Evolutionary conservation across 2,329 filamentous ascomycete genomes (phyloP).

Genomic region (Fusarium solani-melongenae): DNA sequence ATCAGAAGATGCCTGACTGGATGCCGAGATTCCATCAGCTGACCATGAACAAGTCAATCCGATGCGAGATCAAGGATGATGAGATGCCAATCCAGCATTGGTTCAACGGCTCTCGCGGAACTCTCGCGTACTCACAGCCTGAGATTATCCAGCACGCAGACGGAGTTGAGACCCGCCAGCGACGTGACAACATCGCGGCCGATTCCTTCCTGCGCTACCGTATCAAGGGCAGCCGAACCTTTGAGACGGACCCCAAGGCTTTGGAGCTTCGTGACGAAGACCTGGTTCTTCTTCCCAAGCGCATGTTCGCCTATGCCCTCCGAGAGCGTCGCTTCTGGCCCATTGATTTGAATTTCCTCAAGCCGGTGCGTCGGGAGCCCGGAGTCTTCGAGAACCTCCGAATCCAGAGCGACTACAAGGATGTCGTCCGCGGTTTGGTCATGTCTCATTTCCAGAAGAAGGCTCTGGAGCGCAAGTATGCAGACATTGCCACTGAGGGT

Average conservation of each 20-base stretch:
- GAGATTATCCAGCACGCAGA: constrained; percentile 52
- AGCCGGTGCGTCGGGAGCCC: constrained; percentile 49
- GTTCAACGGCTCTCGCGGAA: constrained; percentile 45
- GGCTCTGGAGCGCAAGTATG: constrained; percentile 48
- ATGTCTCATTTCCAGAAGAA: constrained; percentile 56
- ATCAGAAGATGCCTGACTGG: constrained; percentile 53
- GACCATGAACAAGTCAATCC: constrained; percentile 45
- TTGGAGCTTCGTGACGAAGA: constrained; percentile 44
- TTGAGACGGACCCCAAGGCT: constrained; percentile 48
- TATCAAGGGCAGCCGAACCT: constrained; percentile 49
- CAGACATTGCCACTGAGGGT: constrained; percentile 42
- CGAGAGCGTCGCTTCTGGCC: constrained; percentile 53
- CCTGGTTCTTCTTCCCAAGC: constrained; percentile 52
- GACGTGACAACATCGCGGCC: constrained; percentile 49
- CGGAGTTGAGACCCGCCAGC: constrained; percentile 51
- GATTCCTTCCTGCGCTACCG: constrained; percentile 51
- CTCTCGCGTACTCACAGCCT: constrained; percentile 47
- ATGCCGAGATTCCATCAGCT: constrained; percentile 47
- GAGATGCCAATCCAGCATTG: constrained; percentile 53
- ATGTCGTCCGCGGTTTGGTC: constrained; percentile 54
- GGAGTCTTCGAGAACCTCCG: constrained; percentile 55
- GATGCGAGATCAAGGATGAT: constrained; percentile 48
- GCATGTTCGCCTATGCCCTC: constrained; percentile 55
- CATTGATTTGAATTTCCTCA: constrained; percentile 49
- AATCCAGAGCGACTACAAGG: constrained; percentile 54